Percentiles rank a stretch among this genome's conserved stretches.
Conservation (phyloP, 2,329 filamentous ascomycete genomes). For the Hymenoscyphus fructigenus region DNA sequence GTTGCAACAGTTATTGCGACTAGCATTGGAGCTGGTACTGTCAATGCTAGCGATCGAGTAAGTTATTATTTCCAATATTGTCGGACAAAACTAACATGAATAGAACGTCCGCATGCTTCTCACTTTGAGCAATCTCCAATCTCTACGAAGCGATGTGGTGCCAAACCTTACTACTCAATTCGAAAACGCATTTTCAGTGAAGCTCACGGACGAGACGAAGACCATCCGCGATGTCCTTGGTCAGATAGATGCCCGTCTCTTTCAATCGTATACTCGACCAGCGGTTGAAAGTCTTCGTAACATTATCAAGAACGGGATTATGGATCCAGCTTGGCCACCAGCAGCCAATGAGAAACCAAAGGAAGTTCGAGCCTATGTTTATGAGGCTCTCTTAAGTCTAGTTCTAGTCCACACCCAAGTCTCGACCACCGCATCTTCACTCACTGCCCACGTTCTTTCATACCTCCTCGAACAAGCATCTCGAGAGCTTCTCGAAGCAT, state of each 20-base stretch:
- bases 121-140: conserved; percentile 87
- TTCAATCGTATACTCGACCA: conserved; percentile 86
- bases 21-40: conserved; percentile 46
- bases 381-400: conserved; percentile 78
- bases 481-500: conserved; percentile 76
- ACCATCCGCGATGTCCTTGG: conserved; percentile 86
- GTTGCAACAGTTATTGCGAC: conserved; percentile 37
- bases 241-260: conserved; percentile 88
- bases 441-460: conserved; percentile 79
- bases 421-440: conserved; percentile 71
- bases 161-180: conserved; percentile 89
- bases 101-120: conserved; percentile 91
- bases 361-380: conserved; percentile 84
- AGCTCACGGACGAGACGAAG: conserved; percentile 89
- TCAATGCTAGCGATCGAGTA: conserved; percentile 54
- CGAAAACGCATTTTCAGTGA: conserved; percentile 90
- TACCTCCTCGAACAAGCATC: conserved; percentile 83
- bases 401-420: conserved; percentile 92
- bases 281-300: conserved; percentile 64
- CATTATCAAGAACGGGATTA: conserved; percentile 73
- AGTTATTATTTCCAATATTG: conserved; percentile 26
- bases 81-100: conserved; percentile 31
- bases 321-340: conserved; percentile 70
- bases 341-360: conserved; percentile 56
- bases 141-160: conserved; percentile 77